Evolutionary conservation across 2,329 filamentous ascomycete genomes (phyloP), one percentile per base, ranked within the genome.

Genomic region (Colletotrichum agaves): DNA sequence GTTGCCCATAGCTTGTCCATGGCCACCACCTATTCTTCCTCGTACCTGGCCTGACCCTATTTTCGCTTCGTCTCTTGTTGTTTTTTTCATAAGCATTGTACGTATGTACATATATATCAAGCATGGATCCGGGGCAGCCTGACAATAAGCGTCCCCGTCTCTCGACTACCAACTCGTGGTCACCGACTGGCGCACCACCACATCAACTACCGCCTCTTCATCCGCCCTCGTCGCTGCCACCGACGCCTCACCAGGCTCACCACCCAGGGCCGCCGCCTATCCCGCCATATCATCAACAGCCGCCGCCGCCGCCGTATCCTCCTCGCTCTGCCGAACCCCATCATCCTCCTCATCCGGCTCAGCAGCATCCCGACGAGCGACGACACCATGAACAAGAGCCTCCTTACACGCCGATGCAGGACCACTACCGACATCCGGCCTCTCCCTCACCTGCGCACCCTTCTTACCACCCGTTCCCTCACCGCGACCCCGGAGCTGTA

Each of bases 101-200:
- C 78, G 73, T 72, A 79, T 79, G 78, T 78, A 78, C 76, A 77
- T 78, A 75, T 82, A 81, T 83, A 81, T 74, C 77, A 78, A 86
- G 79, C 83, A 89, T 89, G 87, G 87, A 89, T 80, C 80, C 81
- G 81, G 84, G 81, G 78, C 83, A 78, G 79, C 85, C 85, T 75
- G 86, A 88, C 75, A 80, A 78, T 75, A 89, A 89, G 82, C 86
- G 87, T 76, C 84, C 84, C 77, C 86, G 87, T 80, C 81, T 88
- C 72, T 79, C 78, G 73, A 78, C 31, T 12, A 58, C 78, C 74
- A 77, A 75, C 78, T 77, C 82, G 76, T 84, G 83, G 83, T 80
- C 84, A 76, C 61, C 64, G 44, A 58, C 64, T 13, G 64, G 64
- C 81, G 78, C 69, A 81, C 82, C 76, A 79, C 80, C 77, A 78